Conservation (phyloP, 164 flowering plant species). For the Vitis riparia region DNA sequence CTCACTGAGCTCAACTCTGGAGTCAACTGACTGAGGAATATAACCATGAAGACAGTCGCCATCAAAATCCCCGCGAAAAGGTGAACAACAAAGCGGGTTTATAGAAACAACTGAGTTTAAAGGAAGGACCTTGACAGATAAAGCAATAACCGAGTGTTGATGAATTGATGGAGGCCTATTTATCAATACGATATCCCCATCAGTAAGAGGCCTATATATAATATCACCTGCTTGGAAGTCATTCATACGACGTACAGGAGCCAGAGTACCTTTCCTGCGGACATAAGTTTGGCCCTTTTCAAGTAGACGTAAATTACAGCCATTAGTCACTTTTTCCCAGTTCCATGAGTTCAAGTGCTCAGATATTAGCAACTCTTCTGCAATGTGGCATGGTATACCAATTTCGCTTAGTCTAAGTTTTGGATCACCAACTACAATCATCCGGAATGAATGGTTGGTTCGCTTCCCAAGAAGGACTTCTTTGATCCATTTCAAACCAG, state of each 20-base stretch:
- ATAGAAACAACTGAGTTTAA: slow-evolving; percentile 56
- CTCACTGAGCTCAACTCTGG: slow-evolving; percentile 78
- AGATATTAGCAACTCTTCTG: slow-evolving; percentile 57
- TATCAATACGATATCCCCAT: slow-evolving; percentile 77
- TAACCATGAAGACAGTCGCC: slow-evolving; percentile 95
- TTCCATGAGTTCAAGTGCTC: slow-evolving; percentile 63
- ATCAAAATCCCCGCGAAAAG: slow-evolving; percentile 93
- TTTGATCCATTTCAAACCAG: slow-evolving; percentile 78
- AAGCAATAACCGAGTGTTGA: slow-evolving; percentile 78
- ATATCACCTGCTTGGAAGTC: slow-evolving; percentile 57
- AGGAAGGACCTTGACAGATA: slow-evolving; percentile 71
- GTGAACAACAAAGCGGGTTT: slow-evolving; percentile 83
- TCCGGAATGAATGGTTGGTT: slow-evolving; percentile 72
- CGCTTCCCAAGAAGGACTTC: slow-evolving; percentile 78
- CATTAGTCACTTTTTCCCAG: slow-evolving; percentile 40
- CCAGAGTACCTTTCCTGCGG: slow-evolving; percentile 44
- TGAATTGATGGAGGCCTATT: slow-evolving; percentile 96
- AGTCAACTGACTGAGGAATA: slow-evolving; percentile 72
- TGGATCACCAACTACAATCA: slow-evolving; percentile 93
- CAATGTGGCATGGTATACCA: slow-evolving; percentile 71
- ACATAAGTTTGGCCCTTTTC: slow-evolving; percentile 51
- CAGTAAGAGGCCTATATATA: slow-evolving; percentile 53
- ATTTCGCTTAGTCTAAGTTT: slow-evolving; percentile 67
- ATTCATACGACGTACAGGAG: slow-evolving; percentile 19
- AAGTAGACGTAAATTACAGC: slow-evolving; percentile 37